Evolutionary conservation across 1,284 basidiomycete species (phyloP).

Genomic region (Trichosporon sp.): DNA sequence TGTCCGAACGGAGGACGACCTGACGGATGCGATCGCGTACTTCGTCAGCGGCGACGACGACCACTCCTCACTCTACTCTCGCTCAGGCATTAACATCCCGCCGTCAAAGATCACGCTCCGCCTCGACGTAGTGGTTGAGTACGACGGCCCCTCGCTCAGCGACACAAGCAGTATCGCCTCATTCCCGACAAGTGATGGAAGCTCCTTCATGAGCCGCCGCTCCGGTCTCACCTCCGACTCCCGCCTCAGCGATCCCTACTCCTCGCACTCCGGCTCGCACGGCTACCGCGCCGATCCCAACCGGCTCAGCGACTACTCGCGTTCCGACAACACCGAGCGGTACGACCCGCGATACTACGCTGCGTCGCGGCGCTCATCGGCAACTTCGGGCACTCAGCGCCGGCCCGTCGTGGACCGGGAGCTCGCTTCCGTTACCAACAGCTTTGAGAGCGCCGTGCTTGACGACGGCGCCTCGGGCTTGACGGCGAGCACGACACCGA

Average conservation of each 20-base stretch:
- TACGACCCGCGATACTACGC: constrained; percentile 17
- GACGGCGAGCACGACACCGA: constrained; percentile 40
- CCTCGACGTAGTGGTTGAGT: constrained; percentile 76
- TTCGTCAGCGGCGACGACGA: constrained; percentile 73
- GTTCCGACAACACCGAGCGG: background rate
- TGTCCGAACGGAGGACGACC: constrained; percentile 70
- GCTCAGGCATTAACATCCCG: constrained; percentile 18
- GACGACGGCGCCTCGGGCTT: constrained; percentile 19
- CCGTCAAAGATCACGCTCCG: constrained; percentile 68
- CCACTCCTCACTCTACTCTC: constrained; percentile 69
- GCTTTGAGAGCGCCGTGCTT: constrained; percentile 11
- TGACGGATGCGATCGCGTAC: constrained; percentile 81
- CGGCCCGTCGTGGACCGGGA: background rate
- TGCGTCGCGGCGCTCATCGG: background rate
- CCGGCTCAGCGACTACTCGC: background rate
- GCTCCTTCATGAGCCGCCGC: constrained; percentile 19
- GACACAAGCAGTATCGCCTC: constrained; percentile 74
- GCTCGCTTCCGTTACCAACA: background rate
- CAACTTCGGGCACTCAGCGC: background rate
- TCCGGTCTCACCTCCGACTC: background rate
- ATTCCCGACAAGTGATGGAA: constrained; percentile 30
- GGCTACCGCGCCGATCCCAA: background rate
- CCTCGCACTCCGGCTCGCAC: background rate
- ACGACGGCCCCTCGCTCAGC: constrained; percentile 85
- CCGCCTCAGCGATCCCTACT: constrained; percentile 6